Percentiles rank a stretch among this genome's conserved stretches.
Evolutionary conservation across 768 basidiomycete genomes (phyloP).

Genomic region (Mycena rebaudengoi): DNA sequence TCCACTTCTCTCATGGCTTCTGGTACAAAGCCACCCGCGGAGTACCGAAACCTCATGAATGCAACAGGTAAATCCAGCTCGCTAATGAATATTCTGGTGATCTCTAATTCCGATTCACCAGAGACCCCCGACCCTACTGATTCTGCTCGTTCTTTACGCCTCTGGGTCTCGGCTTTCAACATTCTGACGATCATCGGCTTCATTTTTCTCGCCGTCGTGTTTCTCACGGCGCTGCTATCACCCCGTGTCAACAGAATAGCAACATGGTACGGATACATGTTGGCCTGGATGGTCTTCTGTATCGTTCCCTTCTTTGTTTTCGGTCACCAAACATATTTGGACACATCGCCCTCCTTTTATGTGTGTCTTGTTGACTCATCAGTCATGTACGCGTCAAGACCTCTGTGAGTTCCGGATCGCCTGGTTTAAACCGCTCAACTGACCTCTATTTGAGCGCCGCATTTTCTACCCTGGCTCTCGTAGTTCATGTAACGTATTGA

Average conservation of each 20-base stretch:
- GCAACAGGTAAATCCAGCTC: no score
- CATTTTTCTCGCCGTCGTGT: not conserved
- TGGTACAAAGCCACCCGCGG: no score
- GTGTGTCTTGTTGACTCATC: conserved; percentile 8
- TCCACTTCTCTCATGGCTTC: no score
- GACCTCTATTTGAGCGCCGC: not conserved
- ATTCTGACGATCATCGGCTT: conserved; percentile 8
- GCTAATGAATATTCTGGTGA: no score
- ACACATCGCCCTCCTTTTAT: conserved; percentile 10
- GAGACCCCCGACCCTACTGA: no score
- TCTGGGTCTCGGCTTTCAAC: conserved; percentile 1
- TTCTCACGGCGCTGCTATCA: conserved; percentile 9
- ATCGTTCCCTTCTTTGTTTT: conserved; percentile 12
- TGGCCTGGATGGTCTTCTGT: conserved; percentile 14
- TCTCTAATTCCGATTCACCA: no score
- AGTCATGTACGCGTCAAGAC: conserved; percentile 19
- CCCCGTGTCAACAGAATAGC: conserved; percentile 11
- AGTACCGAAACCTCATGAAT: no score
- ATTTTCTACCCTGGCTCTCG: conserved; percentile 13
- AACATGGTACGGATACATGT: conserved; percentile 11
- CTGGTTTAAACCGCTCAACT: not conserved
- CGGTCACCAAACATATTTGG: conserved; percentile 10
- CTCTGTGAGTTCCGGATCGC: not conserved
- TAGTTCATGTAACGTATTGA: conserved; percentile 11
- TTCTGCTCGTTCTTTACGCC: conserved; percentile 4